phyloP scores from a whole-genome alignment of 306 rosid species.

The Glycine tomentella region DNA sequence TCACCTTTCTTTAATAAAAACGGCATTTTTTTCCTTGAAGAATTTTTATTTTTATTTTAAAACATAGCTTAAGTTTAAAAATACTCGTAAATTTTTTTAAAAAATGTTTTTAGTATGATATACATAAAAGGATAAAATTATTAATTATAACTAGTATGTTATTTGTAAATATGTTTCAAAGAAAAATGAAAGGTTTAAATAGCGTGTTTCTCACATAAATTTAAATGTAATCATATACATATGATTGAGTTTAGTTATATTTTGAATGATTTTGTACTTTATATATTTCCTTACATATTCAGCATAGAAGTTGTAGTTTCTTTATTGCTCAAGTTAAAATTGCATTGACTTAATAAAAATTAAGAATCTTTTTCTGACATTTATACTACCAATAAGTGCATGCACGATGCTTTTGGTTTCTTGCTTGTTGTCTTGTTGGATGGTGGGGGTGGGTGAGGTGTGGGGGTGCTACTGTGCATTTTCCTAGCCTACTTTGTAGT shows the following conservation, averaged over 20 bases:
- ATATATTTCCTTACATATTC: too few relatives aligned
- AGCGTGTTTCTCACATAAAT: too few relatives aligned
- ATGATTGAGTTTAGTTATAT: background rate
- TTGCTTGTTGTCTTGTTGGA: slow-evolving; percentile 41
- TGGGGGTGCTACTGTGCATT: slow-evolving; percentile 19
- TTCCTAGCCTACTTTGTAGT: slow-evolving; percentile 28
- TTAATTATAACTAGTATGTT: too few relatives aligned
- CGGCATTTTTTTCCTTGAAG: too few relatives aligned
- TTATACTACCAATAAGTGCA: slow-evolving; percentile 32
- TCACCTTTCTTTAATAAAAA: background rate
- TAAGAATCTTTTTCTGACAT: slow-evolving; percentile 20
- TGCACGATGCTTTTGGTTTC: slow-evolving; percentile 38
- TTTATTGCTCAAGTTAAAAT: background rate
- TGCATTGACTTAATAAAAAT: slow-evolving; percentile 22
- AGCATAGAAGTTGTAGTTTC: background rate
- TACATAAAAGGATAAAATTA: too few relatives aligned
- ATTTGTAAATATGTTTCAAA: too few relatives aligned
- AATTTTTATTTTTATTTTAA: too few relatives aligned
- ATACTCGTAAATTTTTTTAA: too few relatives aligned
- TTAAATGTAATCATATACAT: too few relatives aligned
- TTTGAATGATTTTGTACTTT: background rate
- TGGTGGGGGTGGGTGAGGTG: slow-evolving; percentile 51
- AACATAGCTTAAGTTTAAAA: too few relatives aligned
- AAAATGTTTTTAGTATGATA: too few relatives aligned
- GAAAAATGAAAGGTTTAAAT: too few relatives aligned